These are phyloP conservation scores for Colletotrichum sidae DNA, from an alignment of 2,329 filamentous ascomycete species.

Conservation along the genomic window DNA sequence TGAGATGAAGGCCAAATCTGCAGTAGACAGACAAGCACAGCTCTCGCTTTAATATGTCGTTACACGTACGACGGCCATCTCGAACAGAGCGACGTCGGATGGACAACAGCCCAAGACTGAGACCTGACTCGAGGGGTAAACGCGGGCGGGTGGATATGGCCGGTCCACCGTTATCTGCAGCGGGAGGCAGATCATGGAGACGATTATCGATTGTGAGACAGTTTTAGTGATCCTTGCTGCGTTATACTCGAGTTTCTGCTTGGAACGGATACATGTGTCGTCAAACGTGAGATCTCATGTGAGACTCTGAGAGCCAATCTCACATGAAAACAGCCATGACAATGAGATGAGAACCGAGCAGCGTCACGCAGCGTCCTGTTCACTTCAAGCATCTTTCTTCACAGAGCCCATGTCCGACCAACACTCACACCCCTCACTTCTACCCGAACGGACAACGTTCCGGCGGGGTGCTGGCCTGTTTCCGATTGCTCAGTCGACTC, in stretches of 20 bases:
- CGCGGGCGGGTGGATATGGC: slow-evolving; percentile 30
- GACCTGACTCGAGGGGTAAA: slow-evolving; percentile 30
- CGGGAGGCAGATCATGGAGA: slow-evolving; percentile 22
- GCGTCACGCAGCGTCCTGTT: too few species aligned
- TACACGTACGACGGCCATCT: background rate
- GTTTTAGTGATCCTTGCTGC: background rate
- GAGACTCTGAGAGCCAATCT: too few species aligned
- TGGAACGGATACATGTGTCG: too few species aligned
- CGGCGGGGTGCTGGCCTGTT: slow-evolving; percentile 8
- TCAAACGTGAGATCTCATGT: too few species aligned
- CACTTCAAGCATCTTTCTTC: too few species aligned
- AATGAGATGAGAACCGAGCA: too few species aligned
- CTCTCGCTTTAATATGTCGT: slow-evolving; percentile 18
- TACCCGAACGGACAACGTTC: background rate
- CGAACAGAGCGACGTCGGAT: slow-evolving; percentile 34
- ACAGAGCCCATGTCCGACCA: too few species aligned
- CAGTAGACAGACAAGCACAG: background rate
- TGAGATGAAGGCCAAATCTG: background rate
- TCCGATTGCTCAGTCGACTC: slow-evolving; percentile 1
- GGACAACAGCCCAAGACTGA: slow-evolving; percentile 12
- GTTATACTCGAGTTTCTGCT: background rate
- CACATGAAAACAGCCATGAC: too few species aligned
- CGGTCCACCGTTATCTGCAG: slow-evolving; percentile 35
- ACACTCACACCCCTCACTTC: too few species aligned
- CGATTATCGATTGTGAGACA: background rate